Percentiles rank a stretch among this genome's conserved stretches.
These are phyloP conservation scores for Aspergillus sp. DNA, from an alignment of 2,329 filamentous ascomycete genomes.

Conservation along the genomic window DNA sequence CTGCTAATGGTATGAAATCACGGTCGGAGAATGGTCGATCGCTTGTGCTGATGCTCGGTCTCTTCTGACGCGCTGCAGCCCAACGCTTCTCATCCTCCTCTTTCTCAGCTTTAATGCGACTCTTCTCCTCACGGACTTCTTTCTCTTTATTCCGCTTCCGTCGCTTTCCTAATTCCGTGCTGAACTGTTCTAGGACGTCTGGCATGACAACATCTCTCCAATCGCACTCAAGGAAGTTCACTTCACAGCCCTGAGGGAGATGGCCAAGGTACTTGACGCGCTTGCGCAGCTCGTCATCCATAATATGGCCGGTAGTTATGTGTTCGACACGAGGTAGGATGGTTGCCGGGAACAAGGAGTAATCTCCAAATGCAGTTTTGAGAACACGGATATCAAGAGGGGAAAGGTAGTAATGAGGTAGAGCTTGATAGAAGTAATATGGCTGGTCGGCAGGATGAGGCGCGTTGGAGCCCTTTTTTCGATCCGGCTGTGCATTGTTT, in stretches of 20 bases:
- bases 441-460: constrained; percentile 50
- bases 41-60: constrained; percentile 49
- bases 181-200: constrained; percentile 73
- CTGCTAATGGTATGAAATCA: constrained; percentile 65
- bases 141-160: constrained; percentile 79
- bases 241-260: constrained; percentile 84
- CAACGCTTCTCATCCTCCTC: constrained; percentile 69
- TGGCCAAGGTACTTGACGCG: constrained; percentile 85
- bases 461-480: constrained; percentile 37
- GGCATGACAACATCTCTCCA: constrained; percentile 86
- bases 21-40: constrained; percentile 55
- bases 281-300: constrained; percentile 81
- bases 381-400: constrained; percentile 89
- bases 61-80: constrained; percentile 65
- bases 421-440: constrained; percentile 86
- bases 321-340: constrained; percentile 85
- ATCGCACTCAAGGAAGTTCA: constrained; percentile 88
- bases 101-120: constrained; percentile 77
- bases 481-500: constrained; percentile 12
- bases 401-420: constrained; percentile 85
- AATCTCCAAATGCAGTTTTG: constrained; percentile 83
- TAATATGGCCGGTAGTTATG: constrained; percentile 81
- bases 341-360: constrained; percentile 78
- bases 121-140: constrained; percentile 80
- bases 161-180: constrained; percentile 72